Base-by-base conservation (phyloP, 306 rosid genomes). In the Cicer cuneatum region DNA sequence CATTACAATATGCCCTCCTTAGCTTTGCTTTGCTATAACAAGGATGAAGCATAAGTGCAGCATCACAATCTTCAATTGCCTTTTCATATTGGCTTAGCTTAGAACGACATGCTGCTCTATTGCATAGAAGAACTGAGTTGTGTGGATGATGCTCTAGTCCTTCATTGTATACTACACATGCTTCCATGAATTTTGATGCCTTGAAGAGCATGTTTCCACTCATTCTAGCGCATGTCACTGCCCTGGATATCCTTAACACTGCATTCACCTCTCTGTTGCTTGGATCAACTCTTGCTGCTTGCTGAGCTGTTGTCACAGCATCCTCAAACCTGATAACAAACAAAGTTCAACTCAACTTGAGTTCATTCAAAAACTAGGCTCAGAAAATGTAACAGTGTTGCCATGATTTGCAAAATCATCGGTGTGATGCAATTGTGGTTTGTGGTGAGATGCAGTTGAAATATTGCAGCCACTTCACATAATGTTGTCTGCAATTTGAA, bases 81-180 rank as follows among this genome's bases (percentile, higher is more conserved):
- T 90, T 94, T 75, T 94, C 99, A 45, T 74, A 88, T 68, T 87
- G 97, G 2, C 89, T 84, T 3, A 90, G 85, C 79, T 94, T 94
- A 4, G 90, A 88, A 38, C 90, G 99, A 73, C 99, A 90, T 12
- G 99, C 97, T 2, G 96, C 99, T 83, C 99, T 86, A 82, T 94
- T 94, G 87, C 95, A 90, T 16, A 90, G 60, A 19, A 94, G 75
- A 76, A 94, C 89, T 2, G 99, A 85, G 82, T 92, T 94, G 83
- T 81, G 72, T 1, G 90, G 92, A 68, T 92, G 93, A 29, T 83
- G 85, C 18, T 92, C 96, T 51, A 94, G 86, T 46, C 97, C 99
- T 84, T 92, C 92, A 57, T 88, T 90, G 63, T 94, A 94, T 5
- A 77, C 82, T 0, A 66, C 76, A 56, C 83, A 86, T 5, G 99